Evolutionary conservation across 2,329 filamentous ascomycete species (phyloP), one percentile per base, ranked within the genome.

Genomic region (Colletotrichum sp.): DNA sequence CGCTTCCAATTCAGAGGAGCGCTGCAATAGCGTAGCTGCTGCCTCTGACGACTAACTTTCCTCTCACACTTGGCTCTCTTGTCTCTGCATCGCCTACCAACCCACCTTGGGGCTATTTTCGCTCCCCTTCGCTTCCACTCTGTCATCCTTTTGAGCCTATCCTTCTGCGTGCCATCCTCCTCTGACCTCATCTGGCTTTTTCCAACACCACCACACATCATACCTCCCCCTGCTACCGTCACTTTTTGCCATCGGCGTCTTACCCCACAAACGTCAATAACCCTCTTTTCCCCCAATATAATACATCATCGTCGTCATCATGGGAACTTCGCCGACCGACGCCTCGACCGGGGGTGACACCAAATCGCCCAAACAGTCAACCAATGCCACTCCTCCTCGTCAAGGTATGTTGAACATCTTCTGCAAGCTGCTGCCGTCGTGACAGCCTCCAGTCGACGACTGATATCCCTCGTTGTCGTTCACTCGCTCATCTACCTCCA

Each of bases 271-370:
- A 79, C 78, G 78, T 80, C 80, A 75, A 78, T 78, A 77, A 61
- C 71, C 77, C 79, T 77, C 65, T 74, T 78, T 79, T 77, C 81
- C 79, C 81, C 79, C 78, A 81, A 81, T 83, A 83, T 84, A 85
- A 84, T 86, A 86, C 83, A 86, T 85, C 83, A 86, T 89, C 84
- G 80, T 84, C 81, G 84, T 86, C 86, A 86, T 86, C 84, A 89
- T 89, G 87, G 87, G 84, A 81, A 85, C 85, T 84, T 85, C 87
- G 79, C 82, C 86, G 79, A 82, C 82, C 78, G 82, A 83, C 82
- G 80, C 83, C 78, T 83, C 84, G 78, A 82, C 81, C 77, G 80
- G 83, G 82, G 86, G 83, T 83, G 84, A 85, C 80, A 86, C 87
- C 78, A 88, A 88, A 83, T 89, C 88, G 79, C 88, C 88, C 78